phyloP scores from a whole-genome alignment of 176 grass and related monocot species.

The Oryza glumipatula region DNA sequence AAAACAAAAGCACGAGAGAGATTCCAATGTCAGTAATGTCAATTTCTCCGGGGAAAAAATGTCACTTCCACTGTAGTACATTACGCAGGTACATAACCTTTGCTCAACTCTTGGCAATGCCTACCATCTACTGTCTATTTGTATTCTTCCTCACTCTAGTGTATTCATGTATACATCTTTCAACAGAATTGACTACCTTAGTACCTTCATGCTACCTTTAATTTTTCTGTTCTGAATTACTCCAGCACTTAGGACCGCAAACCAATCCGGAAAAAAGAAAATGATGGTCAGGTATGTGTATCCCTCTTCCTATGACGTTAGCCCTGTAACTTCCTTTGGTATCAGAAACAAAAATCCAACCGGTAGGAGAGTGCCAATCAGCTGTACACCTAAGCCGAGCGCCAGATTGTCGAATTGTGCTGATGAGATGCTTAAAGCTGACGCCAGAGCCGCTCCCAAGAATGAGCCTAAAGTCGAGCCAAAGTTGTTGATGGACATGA shows the following conservation, averaged over 20 bases:
- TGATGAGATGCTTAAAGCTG: slow-evolving; percentile 58
- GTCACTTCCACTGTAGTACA: not conserved
- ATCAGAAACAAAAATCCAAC: slow-evolving; percentile 71
- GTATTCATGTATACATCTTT: slow-evolving; percentile 30
- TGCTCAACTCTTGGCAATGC: slow-evolving; percentile 9
- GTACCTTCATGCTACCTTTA: slow-evolving; percentile 41
- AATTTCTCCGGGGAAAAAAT: not conserved
- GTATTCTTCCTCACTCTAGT: slow-evolving; percentile 24
- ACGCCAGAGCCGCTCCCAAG: slow-evolving; percentile 64
- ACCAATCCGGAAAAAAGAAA: slow-evolving; percentile 36
- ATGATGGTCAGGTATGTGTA: not conserved
- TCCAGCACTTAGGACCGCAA: not conserved
- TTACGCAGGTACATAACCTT: slow-evolving; percentile 7
- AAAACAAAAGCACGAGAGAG: not conserved
- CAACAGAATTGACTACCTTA: slow-evolving; percentile 18
- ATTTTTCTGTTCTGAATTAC: slow-evolving; percentile 34
- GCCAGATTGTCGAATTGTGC: slow-evolving; percentile 66
- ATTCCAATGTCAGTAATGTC: not conserved
- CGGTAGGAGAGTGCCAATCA: slow-evolving; percentile 55
- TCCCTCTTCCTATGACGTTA: slow-evolving; percentile 47
- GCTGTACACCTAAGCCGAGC: slow-evolving; percentile 50
- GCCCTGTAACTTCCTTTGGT: slow-evolving; percentile 66
- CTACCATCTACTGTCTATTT: slow-evolving; percentile 22
- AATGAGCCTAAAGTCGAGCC: slow-evolving; percentile 71
- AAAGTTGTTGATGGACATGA: slow-evolving; percentile 86